Percentiles rank a stretch among this genome's conserved stretches.
Conservation (phyloP, 2,329 filamentous ascomycete genomes). For the Fusarium brevicatenulatum region DNA sequence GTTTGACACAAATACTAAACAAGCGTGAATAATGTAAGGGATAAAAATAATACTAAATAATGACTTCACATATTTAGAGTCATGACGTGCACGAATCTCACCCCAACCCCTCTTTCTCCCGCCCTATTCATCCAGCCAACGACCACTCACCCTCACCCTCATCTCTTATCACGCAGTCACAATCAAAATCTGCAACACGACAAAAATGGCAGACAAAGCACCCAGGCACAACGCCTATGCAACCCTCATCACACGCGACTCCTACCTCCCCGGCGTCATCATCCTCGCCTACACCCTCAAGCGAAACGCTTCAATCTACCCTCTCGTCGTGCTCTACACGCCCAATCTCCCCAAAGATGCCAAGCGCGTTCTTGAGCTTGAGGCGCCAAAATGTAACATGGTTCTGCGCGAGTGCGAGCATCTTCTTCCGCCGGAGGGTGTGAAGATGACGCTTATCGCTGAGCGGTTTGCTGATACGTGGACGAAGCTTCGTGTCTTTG, state of each 20-base stretch:
- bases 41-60: neutral
- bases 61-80: conserved; percentile 15
- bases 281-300: conserved; percentile 35
- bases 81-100: conserved; percentile 24
- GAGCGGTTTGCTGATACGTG: conserved; percentile 36
- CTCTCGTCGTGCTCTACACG: conserved; percentile 34
- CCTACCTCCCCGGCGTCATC: conserved; percentile 36
- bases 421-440: conserved; percentile 22
- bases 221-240: conserved; percentile 31
- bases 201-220: neutral
- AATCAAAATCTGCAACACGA: neutral
- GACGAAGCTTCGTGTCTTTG: conserved; percentile 36
- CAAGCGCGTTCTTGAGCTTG: conserved; percentile 13
- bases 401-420: conserved; percentile 18
- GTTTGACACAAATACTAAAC: too few relatives aligned
- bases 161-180: neutral
- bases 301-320: conserved; percentile 20
- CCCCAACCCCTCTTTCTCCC: neutral
- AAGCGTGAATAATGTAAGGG: neutral
- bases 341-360: conserved; percentile 18
- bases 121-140: neutral
- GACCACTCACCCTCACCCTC: neutral
- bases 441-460: conserved; percentile 33
- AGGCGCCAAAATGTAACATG: conserved; percentile 30
- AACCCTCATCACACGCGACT: conserved; percentile 39